Evolutionary conservation across 495 filamentous ascomycete species (phyloP).

Genomic region (Hypoxylon subgilvum): DNA sequence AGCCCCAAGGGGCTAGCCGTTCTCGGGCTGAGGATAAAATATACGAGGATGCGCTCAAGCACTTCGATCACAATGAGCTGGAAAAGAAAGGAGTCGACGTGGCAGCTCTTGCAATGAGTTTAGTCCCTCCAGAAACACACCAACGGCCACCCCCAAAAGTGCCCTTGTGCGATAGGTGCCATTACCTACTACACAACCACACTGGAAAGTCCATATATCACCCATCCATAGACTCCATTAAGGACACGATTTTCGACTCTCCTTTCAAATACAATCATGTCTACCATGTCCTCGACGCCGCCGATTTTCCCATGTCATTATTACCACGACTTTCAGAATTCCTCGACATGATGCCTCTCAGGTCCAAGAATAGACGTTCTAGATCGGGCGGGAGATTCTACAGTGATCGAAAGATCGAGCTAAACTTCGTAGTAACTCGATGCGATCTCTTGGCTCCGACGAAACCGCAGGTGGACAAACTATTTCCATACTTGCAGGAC

Average conservation of each 20-base stretch:
- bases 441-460: constrained; percentile 82
- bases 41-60: constrained; percentile 47
- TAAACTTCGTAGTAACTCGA: constrained; percentile 89
- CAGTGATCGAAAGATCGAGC: constrained; percentile 65
- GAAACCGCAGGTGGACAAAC: constrained; percentile 76
- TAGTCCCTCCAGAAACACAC: constrained; percentile 15
- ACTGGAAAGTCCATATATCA: constrained; percentile 71
- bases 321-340: constrained; percentile 62
- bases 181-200: constrained; percentile 76
- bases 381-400: constrained; percentile 66
- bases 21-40: constrained; percentile 43
- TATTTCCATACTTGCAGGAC: constrained; percentile 81
- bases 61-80: constrained; percentile 50
- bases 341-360: constrained; percentile 67
- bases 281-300: constrained; percentile 97
- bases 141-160: constrained; percentile 31
- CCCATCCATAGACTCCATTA: constrained; percentile 77
- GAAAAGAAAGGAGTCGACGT: constrained; percentile 51
- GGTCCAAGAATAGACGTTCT: constrained; percentile 77
- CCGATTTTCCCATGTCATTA: constrained; percentile 93
- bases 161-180: constrained; percentile 85
- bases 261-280: constrained; percentile 88
- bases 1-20: constrained; percentile 30
- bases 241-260: constrained; percentile 81
- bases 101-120: constrained; percentile 35